phyloP scores from a whole-genome alignment of 345 rosid genomes.

The Eucalyptus polyanthemos region DNA sequence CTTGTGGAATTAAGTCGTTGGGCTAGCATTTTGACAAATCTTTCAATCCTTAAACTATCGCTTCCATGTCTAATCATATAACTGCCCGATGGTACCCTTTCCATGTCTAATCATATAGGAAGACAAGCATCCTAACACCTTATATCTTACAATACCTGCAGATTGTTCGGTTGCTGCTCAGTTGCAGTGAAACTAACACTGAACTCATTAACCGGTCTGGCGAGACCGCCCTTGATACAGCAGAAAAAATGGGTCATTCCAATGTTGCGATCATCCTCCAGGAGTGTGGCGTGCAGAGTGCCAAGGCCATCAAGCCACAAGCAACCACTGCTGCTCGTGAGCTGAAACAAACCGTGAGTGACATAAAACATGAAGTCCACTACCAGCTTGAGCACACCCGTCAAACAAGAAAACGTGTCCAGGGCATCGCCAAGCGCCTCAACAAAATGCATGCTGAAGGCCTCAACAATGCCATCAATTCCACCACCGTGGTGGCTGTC shows the following conservation, averaged over 20 bases:
- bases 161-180: constrained; percentile 59
- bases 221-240: constrained; percentile 81
- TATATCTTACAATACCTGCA: constrained; percentile 3
- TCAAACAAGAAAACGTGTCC: constrained; percentile 76
- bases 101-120: not conserved
- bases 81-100: not conserved
- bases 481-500: constrained; percentile 91
- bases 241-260: constrained; percentile 62
- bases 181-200: constrained; percentile 29
- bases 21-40: not conserved
- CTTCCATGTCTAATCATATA: not conserved
- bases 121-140: not conserved
- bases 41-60: not conserved
- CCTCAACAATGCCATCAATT: constrained; percentile 88
- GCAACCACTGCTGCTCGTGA: constrained; percentile 56
- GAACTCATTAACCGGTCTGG: constrained; percentile 45
- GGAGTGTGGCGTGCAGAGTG: constrained; percentile 62
- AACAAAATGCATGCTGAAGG: constrained; percentile 88
- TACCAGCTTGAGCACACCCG: constrained; percentile 86
- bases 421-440: constrained; percentile 76
- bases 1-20: not conserved
- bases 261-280: constrained; percentile 36
- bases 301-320: constrained; percentile 40
- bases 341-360: constrained; percentile 86
- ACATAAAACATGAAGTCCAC: constrained; percentile 90